phyloP scores from a whole-genome alignment of 2,329 filamentous ascomycete species.

The Coniella vitis region DNA sequence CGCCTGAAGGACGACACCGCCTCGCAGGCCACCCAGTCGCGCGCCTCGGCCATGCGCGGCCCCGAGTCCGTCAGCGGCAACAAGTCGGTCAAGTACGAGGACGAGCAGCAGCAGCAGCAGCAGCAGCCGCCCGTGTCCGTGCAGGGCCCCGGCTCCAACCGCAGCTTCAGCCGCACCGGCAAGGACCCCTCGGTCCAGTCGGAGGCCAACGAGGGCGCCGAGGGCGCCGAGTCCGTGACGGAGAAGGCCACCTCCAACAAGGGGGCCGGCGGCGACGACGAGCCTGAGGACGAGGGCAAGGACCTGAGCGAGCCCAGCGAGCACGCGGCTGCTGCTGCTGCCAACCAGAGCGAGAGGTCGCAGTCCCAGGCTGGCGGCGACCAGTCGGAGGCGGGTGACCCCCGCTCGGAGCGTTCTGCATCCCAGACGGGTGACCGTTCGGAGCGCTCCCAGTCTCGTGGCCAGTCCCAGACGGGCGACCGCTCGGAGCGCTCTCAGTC shows the following conservation, averaged over 20 bases:
- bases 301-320: conserved; percentile 17
- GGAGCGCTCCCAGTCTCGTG: background rate
- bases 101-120: conserved; percentile 6
- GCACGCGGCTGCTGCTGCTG: no score
- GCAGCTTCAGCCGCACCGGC: conserved; percentile 15
- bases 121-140: conserved; percentile 1
- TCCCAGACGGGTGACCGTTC: no score
- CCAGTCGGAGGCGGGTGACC: no score
- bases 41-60: conserved; percentile 8
- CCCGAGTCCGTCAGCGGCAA: conserved; percentile 11
- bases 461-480: no score
- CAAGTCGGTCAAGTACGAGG: conserved; percentile 18
- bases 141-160: conserved; percentile 11
- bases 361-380: conserved; percentile 1
- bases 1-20: conserved; percentile 7
- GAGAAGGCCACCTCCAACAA: conserved; percentile 10
- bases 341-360: background rate
- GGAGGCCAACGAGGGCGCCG: conserved; percentile 5
- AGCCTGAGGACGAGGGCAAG: conserved; percentile 19
- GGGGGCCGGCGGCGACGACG: conserved; percentile 4
- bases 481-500: no score
- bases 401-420: background rate
- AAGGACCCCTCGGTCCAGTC: conserved; percentile 14
- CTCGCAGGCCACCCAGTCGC: conserved; percentile 9
- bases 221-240: conserved; percentile 1